phyloP scores from a whole-genome alignment of 2,329 filamentous ascomycete species.

The Hypoxylon rubiginosum region DNA sequence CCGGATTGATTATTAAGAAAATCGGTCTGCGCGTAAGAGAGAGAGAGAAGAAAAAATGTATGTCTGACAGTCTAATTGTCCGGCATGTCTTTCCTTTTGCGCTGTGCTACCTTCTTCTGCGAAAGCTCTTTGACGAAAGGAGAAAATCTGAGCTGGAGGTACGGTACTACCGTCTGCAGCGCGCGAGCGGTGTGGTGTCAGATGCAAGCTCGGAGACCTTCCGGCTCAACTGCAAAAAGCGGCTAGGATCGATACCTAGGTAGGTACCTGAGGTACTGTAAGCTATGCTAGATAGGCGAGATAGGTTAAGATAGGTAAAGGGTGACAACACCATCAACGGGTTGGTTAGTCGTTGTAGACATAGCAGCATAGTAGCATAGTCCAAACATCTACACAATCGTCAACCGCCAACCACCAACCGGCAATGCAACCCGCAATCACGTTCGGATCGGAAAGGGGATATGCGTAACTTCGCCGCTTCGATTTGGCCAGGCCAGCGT shows the following conservation, averaged over 20 bases:
- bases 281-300: slow-evolving; percentile 18
- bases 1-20: neutral
- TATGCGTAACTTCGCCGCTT: slow-evolving; percentile 17
- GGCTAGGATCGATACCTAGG: slow-evolving; percentile 18
- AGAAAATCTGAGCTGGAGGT: slow-evolving; percentile 7
- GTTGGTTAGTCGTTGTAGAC: slow-evolving; percentile 1
- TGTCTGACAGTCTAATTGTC: neutral
- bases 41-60: neutral
- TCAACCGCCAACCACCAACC: neutral
- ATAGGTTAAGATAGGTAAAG: slow-evolving; percentile 2
- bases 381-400: slow-evolving; percentile 1
- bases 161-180: slow-evolving; percentile 8
- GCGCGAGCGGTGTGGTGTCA: slow-evolving; percentile 33
- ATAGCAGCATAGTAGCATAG: neutral
- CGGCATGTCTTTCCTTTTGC: slow-evolving; percentile 4
- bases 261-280: neutral
- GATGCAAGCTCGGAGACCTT: slow-evolving; percentile 34
- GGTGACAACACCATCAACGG: slow-evolving; percentile 12
- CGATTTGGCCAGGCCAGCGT: slow-evolving; percentile 16
- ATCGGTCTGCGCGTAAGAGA: slow-evolving; percentile 1
- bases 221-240: slow-evolving; percentile 28
- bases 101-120: neutral
- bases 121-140: neutral
- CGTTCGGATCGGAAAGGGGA: slow-evolving; percentile 14
- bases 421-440: neutral